Percentiles rank a stretch among this genome's conserved stretches.
Evolutionary conservation across 2,329 filamentous ascomycete genomes (phyloP).

Genomic region (Beauveria medogensis): DNA sequence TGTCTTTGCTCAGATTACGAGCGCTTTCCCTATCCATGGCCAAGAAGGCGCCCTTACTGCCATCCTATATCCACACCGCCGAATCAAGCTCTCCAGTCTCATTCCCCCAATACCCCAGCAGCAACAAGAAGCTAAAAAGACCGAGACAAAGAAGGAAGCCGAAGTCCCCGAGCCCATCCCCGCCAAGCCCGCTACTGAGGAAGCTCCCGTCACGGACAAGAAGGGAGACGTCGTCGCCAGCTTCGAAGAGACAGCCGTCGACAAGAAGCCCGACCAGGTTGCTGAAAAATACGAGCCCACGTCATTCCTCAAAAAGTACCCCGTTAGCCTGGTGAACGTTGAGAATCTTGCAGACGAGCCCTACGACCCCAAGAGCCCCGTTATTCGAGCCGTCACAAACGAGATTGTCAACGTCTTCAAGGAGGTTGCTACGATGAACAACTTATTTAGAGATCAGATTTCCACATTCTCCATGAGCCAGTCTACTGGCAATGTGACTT

Average conservation of each 20-base stretch:
- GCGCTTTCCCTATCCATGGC: conserved; percentile 83
- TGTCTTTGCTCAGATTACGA: conserved; percentile 96
- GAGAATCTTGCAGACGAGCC: conserved; percentile 87
- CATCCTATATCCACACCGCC: conserved; percentile 89
- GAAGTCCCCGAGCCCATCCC: conserved; percentile 52
- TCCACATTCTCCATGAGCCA: conserved; percentile 95
- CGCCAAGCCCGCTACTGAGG: conserved; percentile 44
- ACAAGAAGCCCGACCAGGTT: conserved; percentile 44
- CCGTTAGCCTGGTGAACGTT: conserved; percentile 90
- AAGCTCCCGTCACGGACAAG: conserved; percentile 48
- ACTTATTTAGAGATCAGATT: conserved; percentile 92
- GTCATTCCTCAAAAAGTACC: conserved; percentile 82
- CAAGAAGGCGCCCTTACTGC: conserved; percentile 82
- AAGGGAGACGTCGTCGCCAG: conserved; percentile 94
- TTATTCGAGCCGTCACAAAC: conserved; percentile 86
- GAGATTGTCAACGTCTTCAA: conserved; percentile 99
- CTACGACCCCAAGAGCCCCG: conserved; percentile 79
- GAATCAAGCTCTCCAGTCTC: conserved; percentile 82
- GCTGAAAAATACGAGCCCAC: conserved; percentile 71
- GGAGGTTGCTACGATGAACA: conserved; percentile 89
- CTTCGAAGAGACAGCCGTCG: conserved; percentile 76
- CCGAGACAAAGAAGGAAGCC: conserved; percentile 40
- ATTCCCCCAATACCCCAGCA: conserved; percentile 49
- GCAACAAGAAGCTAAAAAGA: conserved; percentile 31
- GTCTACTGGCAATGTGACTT: conserved; percentile 86